Evolutionary conservation across 2,329 filamentous ascomycete genomes (phyloP).

Genomic region (Salinomyces thailandicus): DNA sequence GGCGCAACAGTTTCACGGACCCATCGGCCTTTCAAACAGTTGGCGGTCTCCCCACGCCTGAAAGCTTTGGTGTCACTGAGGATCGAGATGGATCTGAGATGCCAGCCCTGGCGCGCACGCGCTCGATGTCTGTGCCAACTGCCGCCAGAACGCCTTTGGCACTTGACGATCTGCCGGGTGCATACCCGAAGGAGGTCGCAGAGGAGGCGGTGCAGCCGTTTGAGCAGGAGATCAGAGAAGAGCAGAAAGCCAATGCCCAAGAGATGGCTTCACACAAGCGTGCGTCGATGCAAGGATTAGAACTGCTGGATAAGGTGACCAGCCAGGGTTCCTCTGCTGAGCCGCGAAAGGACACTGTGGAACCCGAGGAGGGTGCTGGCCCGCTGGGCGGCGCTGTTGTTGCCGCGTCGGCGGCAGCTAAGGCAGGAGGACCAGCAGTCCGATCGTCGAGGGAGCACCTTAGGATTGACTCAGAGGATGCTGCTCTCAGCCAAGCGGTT

Average conservation of each 20-base stretch:
- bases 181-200: constrained; percentile 6
- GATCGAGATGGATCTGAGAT: constrained; percentile 1
- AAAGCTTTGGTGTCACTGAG: constrained; percentile 15
- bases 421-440: constrained; percentile 6
- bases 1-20: constrained; percentile 17
- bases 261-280: constrained; percentile 14
- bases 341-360: constrained; percentile 6
- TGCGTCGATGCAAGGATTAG: constrained; percentile 4
- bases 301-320: constrained; percentile 5
- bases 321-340: too few species aligned
- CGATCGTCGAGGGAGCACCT: not conserved
- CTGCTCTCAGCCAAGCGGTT: not conserved
- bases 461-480: not conserved
- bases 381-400: constrained; percentile 9
- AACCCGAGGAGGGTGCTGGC: constrained; percentile 4
- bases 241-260: constrained; percentile 14
- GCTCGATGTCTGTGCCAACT: constrained; percentile 18
- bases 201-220: constrained; percentile 1
- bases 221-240: constrained; percentile 5
- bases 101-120: constrained; percentile 14
- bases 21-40: constrained; percentile 22
- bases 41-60: constrained; percentile 29
- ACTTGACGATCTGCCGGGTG: constrained; percentile 7
- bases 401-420: constrained; percentile 9
- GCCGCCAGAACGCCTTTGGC: constrained; percentile 8